Conservation (phyloP, 345 rosid genomes). For the Brassica carinata region DNA sequence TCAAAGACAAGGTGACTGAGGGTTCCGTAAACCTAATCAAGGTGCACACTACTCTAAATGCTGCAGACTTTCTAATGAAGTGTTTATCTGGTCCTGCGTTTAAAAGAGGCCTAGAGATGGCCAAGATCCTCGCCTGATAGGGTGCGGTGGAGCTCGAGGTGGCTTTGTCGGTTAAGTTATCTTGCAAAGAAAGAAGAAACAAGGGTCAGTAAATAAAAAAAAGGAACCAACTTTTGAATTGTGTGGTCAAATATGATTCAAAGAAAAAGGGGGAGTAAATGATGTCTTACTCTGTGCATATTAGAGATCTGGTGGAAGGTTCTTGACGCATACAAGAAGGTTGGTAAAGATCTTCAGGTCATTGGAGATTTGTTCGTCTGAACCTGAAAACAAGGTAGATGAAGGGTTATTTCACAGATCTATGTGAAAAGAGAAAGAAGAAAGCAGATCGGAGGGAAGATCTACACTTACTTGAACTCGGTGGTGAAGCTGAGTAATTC, state of each 20-base stretch:
- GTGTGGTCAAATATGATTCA: not conserved
- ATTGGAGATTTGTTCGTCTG: no score
- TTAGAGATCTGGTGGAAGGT: no score
- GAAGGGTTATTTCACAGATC: no score
- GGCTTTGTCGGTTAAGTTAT: not conserved
- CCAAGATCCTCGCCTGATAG: not conserved
- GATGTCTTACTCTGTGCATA: no score
- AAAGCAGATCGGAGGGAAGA: no score
- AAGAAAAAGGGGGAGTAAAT: no score
- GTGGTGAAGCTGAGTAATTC: no score
- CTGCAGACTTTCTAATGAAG: not conserved
- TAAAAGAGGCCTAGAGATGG: not conserved
- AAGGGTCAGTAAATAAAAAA: not conserved
- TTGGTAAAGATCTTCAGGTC: no score
- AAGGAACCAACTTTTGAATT: not conserved
- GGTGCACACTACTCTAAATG: not conserved
- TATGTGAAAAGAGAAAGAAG: no score
- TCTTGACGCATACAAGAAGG: no score
- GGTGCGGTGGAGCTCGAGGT: not conserved
- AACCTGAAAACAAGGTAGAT: no score
- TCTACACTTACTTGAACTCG: no score
- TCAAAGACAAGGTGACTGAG: not conserved
- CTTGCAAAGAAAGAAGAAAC: not conserved
- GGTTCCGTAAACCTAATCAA: not conserved
- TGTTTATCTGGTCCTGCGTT: not conserved